A percentile compares a stretch with the other conserved stretches of the same genome.
Evolutionary conservation across 306 rosid species (phyloP).

Genomic region (Medicago truncatula): MtrunA17r5.0-ANR NC_053044.1:42074501-42075000

Average conservation of each 20-base stretch:
- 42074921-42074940: too few relatives aligned
- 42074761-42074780: conserved; percentile 53
- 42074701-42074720: conserved; percentile 44
- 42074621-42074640: conserved; percentile 79
- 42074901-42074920: background rate
- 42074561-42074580: conserved; percentile 68
- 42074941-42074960: background rate
- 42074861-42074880: background rate
- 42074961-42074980: background rate
- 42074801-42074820: conserved; percentile 55
- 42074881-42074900: background rate
- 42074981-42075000: conserved; percentile 26
- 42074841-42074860: background rate
- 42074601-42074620: conserved; percentile 48
- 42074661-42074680: conserved; percentile 51
- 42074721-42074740: conserved; percentile 56
- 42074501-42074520: conserved; percentile 88
- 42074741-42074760: conserved; percentile 57
- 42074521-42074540: conserved; percentile 91
- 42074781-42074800: conserved; percentile 45
- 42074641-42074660: conserved; percentile 86
- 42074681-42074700: conserved; percentile 42
- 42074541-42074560: conserved; percentile 61
- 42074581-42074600: conserved; percentile 58
- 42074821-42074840: background rate